Evolutionary conservation across 2,329 filamentous ascomycete species (phyloP).

Genomic region (Dichotomopilus funicola): DNA sequence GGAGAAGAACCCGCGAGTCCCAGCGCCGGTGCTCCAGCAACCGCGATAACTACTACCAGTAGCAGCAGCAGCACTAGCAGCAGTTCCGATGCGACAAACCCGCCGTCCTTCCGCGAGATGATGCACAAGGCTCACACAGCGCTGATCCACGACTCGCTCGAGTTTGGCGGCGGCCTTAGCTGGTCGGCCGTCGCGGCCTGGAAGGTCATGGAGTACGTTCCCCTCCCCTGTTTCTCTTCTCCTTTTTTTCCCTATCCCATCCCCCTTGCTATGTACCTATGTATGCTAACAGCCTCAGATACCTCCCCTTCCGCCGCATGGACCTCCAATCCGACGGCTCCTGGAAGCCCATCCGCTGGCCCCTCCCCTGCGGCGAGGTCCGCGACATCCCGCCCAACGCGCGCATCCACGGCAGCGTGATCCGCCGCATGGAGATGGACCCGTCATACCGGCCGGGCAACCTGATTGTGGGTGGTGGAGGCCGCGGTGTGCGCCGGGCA

Average conservation of each 20-base stretch:
- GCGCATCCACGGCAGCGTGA: slow-evolving; percentile 66
- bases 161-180: slow-evolving; percentile 54
- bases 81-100: not conserved
- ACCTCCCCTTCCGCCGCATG: slow-evolving; percentile 74
- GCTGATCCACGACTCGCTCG: slow-evolving; percentile 63
- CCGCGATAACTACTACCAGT: not conserved
- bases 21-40: too few species aligned
- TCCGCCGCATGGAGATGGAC: slow-evolving; percentile 62
- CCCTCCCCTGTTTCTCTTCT: not conserved
- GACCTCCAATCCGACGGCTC: slow-evolving; percentile 65
- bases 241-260: not conserved
- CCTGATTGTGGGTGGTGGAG: slow-evolving; percentile 71
- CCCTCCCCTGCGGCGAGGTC: slow-evolving; percentile 68
- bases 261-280: not conserved
- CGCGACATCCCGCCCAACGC: slow-evolving; percentile 68
- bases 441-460: slow-evolving; percentile 67
- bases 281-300: slow-evolving; percentile 28
- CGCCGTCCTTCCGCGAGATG: slow-evolving; percentile 46
- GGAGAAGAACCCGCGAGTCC: not conserved
- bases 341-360: slow-evolving; percentile 78
- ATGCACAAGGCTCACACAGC: slow-evolving; percentile 51
- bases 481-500: slow-evolving; percentile 58
- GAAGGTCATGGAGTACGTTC: slow-evolving; percentile 62
- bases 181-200: slow-evolving; percentile 55
- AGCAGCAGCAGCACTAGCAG: not conserved